Conservation (phyloP, 2,329 filamentous ascomycete species). For the Diaporthe caulivora region DNA sequence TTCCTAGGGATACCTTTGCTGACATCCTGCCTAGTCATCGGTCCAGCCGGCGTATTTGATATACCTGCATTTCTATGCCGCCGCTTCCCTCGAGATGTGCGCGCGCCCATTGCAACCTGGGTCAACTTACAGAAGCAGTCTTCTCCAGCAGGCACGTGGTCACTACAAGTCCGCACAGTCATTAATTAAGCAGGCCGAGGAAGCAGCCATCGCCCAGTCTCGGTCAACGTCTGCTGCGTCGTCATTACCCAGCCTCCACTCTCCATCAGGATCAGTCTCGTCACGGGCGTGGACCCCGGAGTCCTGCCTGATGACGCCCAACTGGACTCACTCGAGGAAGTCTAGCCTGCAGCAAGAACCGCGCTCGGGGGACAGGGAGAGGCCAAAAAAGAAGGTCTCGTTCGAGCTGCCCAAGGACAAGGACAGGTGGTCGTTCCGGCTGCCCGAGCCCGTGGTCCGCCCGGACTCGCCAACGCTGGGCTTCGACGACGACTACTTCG, state of each 20-base stretch:
- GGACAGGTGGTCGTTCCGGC: conserved; percentile 48
- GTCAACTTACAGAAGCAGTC: conserved; percentile 59
- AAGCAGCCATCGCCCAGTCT: conserved; percentile 50
- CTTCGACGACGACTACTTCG: conserved; percentile 59
- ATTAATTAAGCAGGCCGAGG: conserved; percentile 62
- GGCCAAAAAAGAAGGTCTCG: conserved; percentile 57
- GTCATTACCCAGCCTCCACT: conserved; percentile 55
- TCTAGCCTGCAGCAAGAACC: conserved; percentile 44
- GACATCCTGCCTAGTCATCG: conserved; percentile 45
- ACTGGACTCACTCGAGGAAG: conserved; percentile 55
- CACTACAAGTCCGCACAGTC: conserved; percentile 64
- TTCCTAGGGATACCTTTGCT: background rate
- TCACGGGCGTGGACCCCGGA: conserved; percentile 57
- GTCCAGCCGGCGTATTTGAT: conserved; percentile 68
- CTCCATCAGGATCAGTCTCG: conserved; percentile 60
- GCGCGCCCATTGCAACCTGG: conserved; percentile 61
- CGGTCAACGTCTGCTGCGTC: conserved; percentile 52
- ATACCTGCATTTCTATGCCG: conserved; percentile 73
- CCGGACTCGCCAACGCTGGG: conserved; percentile 73
- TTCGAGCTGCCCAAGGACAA: conserved; percentile 55
- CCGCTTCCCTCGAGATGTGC: conserved; percentile 69
- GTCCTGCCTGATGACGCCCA: conserved; percentile 60
- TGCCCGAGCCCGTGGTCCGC: conserved; percentile 62
- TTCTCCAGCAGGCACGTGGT: conserved; percentile 64
- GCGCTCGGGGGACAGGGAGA: conserved; percentile 33